Evolutionary conservation across 1,284 basidiomycete genomes (phyloP).

Genomic region (Austropuccinia psidii): DNA sequence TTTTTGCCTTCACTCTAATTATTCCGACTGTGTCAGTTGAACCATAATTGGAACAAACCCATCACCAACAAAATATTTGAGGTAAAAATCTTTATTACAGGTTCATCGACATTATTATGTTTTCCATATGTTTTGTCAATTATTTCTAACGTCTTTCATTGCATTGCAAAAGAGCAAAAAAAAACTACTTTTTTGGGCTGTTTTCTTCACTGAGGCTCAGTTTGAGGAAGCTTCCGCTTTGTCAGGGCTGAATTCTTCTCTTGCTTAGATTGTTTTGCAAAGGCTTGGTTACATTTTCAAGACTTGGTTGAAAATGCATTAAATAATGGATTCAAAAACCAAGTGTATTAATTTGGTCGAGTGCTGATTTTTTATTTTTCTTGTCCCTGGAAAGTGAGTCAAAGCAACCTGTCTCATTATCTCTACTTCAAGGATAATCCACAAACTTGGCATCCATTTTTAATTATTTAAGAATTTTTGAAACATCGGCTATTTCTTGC

Average conservation of each 20-base stretch:
- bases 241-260: slow-evolving; percentile 80
- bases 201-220: slow-evolving; percentile 55
- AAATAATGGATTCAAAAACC: slow-evolving; percentile 57
- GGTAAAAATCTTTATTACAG: slow-evolving; percentile 51
- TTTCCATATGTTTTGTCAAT: no score
- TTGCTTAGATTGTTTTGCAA: slow-evolving; percentile 70
- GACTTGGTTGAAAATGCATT: slow-evolving; percentile 69
- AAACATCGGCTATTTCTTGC: neutral
- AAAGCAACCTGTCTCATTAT: neutral
- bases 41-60: slow-evolving; percentile 84
- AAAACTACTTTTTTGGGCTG: no score
- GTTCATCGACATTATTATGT: neutral
- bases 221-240: slow-evolving; percentile 69
- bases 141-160: no score
- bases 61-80: slow-evolving; percentile 59
- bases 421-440: no score
- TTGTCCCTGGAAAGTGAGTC: slow-evolving; percentile 73
- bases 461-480: neutral
- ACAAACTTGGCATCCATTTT: neutral
- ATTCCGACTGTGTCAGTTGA: slow-evolving; percentile 51
- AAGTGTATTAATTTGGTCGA: slow-evolving; percentile 59
- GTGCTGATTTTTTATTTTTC: slow-evolving; percentile 75
- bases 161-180: no score
- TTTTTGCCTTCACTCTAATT: neutral
- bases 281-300: slow-evolving; percentile 87